These are phyloP conservation scores for Arabis hirsuta DNA, from an alignment of 345 rosid genomes.

Conservation along the genomic window DNA sequence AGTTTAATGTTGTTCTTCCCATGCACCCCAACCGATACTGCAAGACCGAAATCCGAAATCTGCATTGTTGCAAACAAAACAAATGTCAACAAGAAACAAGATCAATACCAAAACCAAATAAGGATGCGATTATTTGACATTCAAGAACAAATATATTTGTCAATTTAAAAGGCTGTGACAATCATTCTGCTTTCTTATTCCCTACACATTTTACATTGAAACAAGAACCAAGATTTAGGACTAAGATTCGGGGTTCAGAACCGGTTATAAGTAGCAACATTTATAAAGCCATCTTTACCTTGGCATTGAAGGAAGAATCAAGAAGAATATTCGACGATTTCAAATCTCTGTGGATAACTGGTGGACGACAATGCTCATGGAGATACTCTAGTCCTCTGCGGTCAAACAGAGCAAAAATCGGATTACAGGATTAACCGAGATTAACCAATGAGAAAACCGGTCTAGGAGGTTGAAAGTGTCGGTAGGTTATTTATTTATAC, in stretches of 20 bases:
- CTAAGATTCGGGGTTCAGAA: neutral
- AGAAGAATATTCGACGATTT: slow-evolving; percentile 93
- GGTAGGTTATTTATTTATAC: slow-evolving; percentile 50
- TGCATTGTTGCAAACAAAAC: slow-evolving; percentile 37
- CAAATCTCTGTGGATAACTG: slow-evolving; percentile 91
- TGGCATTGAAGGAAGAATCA: slow-evolving; percentile 87
- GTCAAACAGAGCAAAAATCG: slow-evolving; percentile 38
- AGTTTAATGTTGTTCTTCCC: slow-evolving; percentile 71
- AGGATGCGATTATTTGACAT: no score
- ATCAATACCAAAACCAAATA: neutral
- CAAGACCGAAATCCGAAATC: slow-evolving; percentile 98
- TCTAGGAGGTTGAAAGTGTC: slow-evolving; percentile 6
- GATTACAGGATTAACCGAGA: slow-evolving; percentile 28
- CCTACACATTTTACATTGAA: neutral
- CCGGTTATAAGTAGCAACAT: slow-evolving; percentile 2
- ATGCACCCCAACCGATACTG: slow-evolving; percentile 66
- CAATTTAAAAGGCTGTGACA: neutral
- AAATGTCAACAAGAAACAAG: neutral
- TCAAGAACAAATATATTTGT: neutral
- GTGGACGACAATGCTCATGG: slow-evolving; percentile 86
- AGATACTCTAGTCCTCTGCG: slow-evolving; percentile 92
- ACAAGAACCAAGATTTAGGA: slow-evolving; percentile 8
- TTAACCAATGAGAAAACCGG: slow-evolving; percentile 32
- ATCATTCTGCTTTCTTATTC: neutral
- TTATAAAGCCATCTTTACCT: slow-evolving; percentile 47